These are phyloP conservation scores for Pseudonectria foliicola DNA, from an alignment of 2,329 filamentous ascomycete genomes.

Conservation along the genomic window DNA sequence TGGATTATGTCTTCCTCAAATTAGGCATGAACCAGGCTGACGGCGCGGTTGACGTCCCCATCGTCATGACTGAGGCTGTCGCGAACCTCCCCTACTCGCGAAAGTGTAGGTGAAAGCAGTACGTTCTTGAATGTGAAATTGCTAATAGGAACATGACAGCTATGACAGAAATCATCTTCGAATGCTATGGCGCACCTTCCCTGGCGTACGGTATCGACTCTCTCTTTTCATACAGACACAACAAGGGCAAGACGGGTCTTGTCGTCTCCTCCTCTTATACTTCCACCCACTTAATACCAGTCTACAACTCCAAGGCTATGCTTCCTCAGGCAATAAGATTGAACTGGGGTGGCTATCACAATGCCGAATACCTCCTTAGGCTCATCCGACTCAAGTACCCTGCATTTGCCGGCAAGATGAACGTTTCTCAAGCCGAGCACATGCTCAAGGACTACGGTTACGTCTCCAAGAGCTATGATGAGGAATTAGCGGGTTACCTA, in stretches of 20 bases:
- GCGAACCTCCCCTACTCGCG: conserved; percentile 85
- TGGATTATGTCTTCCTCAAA: conserved; percentile 94
- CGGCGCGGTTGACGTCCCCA: conserved; percentile 71
- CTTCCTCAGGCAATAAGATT: conserved; percentile 79
- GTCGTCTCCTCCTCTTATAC: conserved; percentile 90
- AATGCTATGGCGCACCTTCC: conserved; percentile 86
- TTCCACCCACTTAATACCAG: conserved; percentile 90
- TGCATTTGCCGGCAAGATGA: conserved; percentile 78
- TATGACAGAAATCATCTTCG: conserved; percentile 96
- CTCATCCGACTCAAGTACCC: conserved; percentile 89
- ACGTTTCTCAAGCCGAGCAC: conserved; percentile 77
- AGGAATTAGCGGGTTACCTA: conserved; percentile 67
- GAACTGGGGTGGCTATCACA: conserved; percentile 92
- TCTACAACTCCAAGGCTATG: conserved; percentile 78
- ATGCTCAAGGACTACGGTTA: conserved; percentile 88
- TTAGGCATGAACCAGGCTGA: conserved; percentile 73
- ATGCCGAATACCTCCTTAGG: conserved; percentile 84
- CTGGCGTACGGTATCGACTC: conserved; percentile 94
- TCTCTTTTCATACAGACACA: conserved; percentile 91
- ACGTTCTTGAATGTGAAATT: not conserved
- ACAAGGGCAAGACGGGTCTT: conserved; percentile 78
- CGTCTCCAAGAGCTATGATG: conserved; percentile 74
- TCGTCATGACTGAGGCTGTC: conserved; percentile 93
- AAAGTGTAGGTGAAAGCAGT: conserved; percentile 55
- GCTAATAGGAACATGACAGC: conserved; percentile 42